A percentile compares a stretch with the other conserved stretches of the same genome.
These are phyloP conservation scores for Aspergillus luchuensis DNA, from an alignment of 2,329 filamentous ascomycete genomes.

Conservation along the genomic window DNA sequence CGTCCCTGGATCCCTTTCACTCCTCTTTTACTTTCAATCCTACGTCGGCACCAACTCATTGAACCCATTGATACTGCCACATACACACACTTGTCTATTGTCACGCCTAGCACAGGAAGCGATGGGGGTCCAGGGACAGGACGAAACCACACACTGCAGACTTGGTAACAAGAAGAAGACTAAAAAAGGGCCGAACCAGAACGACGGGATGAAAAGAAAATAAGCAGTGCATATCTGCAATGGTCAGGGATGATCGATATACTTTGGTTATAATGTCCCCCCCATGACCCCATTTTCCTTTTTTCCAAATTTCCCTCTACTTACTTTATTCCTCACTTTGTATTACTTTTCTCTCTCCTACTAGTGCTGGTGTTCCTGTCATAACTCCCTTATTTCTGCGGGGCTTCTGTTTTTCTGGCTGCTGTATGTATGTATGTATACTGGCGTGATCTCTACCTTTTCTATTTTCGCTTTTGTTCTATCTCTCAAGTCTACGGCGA, in stretches of 20 bases:
- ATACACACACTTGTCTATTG: neutral
- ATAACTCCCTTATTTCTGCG: conserved; percentile 9
- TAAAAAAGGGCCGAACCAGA: neutral
- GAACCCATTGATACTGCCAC: neutral
- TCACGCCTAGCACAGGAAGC: neutral
- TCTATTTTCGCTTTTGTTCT: too few species aligned
- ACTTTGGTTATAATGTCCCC: conserved; percentile 1
- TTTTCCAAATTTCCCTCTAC: conserved; percentile 8
- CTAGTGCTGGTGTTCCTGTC: conserved; percentile 28
- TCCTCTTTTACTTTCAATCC: conserved; percentile 11
- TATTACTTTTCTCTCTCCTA: conserved; percentile 14
- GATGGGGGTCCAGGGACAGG: neutral
- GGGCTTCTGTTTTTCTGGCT: conserved; percentile 5
- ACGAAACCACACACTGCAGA: neutral
- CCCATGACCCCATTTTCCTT: conserved; percentile 12
- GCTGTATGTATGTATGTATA: conserved; percentile 2
- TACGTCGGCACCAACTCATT: neutral
- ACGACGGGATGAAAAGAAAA: neutral
- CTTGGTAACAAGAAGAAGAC: neutral
- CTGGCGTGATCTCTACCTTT: conserved; percentile 16
- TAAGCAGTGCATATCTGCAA: neutral
- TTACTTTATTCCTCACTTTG: conserved; percentile 13
- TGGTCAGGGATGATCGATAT: neutral
- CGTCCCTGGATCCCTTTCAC: conserved; percentile 7
- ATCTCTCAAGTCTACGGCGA: conserved; percentile 14